These are phyloP conservation scores for Melanogaster broomeanus DNA, from an alignment of 768 basidiomycete genomes.

Conservation along the genomic window DNA sequence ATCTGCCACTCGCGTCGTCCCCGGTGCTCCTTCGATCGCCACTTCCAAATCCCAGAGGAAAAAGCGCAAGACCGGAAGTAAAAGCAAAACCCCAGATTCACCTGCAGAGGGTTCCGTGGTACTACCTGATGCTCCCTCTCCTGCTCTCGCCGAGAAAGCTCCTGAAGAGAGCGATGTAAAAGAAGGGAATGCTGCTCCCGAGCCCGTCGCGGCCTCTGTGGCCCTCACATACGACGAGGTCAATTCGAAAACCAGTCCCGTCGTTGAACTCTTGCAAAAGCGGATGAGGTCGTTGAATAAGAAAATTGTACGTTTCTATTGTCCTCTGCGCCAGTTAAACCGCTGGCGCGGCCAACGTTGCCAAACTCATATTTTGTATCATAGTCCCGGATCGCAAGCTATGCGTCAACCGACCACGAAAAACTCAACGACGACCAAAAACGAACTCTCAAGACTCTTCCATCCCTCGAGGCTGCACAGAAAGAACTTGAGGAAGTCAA, in stretches of 20 bases:
- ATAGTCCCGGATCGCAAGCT: slow-evolving; percentile 73
- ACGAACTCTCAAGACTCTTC: slow-evolving; percentile 67
- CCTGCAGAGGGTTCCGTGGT: slow-evolving; percentile 40
- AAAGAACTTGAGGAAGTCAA: slow-evolving; percentile 86
- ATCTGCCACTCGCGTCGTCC: slow-evolving; percentile 56
- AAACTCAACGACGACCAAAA: slow-evolving; percentile 90
- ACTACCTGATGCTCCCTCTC: slow-evolving; percentile 47
- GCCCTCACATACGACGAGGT: slow-evolving; percentile 46
- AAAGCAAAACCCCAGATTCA: slow-evolving; percentile 47
- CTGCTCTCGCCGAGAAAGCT: slow-evolving; percentile 49
- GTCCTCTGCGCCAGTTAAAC: not conserved
- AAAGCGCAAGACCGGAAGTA: slow-evolving; percentile 64
- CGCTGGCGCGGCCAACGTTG: slow-evolving; percentile 12
- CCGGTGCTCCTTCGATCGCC: slow-evolving; percentile 69
- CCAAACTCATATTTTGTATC: slow-evolving; percentile 6
- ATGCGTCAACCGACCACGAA: slow-evolving; percentile 64
- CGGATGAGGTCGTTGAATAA: slow-evolving; percentile 75
- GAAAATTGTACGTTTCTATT: slow-evolving; percentile 68
- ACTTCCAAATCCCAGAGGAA: slow-evolving; percentile 63
- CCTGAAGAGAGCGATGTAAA: slow-evolving; percentile 49
- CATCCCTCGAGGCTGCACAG: slow-evolving; percentile 72
- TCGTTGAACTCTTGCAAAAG: slow-evolving; percentile 79
- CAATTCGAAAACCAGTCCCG: slow-evolving; percentile 58
- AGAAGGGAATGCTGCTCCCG: slow-evolving; percentile 48
- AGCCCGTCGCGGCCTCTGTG: slow-evolving; percentile 44